Percentiles rank a stretch among this genome's conserved stretches.
Evolutionary conservation across 345 rosid genomes (phyloP).

Genomic region (Camelina sativa): DNA sequence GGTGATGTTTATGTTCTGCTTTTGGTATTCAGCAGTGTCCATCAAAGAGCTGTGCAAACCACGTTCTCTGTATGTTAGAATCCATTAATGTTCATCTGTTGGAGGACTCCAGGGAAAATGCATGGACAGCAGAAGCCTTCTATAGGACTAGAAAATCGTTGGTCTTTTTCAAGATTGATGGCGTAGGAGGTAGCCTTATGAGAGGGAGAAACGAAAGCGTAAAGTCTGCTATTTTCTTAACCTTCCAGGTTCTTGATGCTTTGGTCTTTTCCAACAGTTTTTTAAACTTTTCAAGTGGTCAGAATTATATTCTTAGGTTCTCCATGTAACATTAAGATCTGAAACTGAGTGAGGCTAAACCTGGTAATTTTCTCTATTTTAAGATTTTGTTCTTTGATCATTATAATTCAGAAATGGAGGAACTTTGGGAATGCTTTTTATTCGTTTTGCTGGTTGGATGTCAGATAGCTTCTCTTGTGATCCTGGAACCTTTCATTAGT

Average conservation of each 20-base stretch:
- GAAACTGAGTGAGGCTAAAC: slow-evolving; percentile 8
- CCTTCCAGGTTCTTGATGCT: not conserved
- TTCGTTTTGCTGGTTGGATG: slow-evolving; percentile 13
- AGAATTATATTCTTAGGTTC: not conserved
- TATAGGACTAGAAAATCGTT: not conserved
- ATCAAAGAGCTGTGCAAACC: slow-evolving; percentile 23
- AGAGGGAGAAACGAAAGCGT: not conserved
- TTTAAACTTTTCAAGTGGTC: slow-evolving; percentile 7
- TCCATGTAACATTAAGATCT: slow-evolving; percentile 3
- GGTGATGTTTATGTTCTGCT: slow-evolving; percentile 18
- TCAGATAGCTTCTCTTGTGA: slow-evolving; percentile 24
- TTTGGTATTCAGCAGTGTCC: slow-evolving; percentile 16
- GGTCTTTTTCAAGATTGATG: slow-evolving; percentile 6
- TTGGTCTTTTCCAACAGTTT: slow-evolving; percentile 19
- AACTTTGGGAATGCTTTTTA: slow-evolving; percentile 10
- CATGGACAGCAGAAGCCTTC: not conserved
- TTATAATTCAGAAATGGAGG: slow-evolving; percentile 6
- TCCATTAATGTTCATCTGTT: slow-evolving; percentile 25
- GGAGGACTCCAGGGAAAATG: not conserved
- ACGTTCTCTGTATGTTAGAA: not conserved
- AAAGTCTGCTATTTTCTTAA: not conserved
- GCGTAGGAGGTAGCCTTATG: not conserved
- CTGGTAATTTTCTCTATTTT: not conserved
- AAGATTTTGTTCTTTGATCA: not conserved
- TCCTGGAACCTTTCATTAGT: not conserved